These are phyloP conservation scores for Apiosordaria backusii DNA, from an alignment of 495 filamentous ascomycete species.

Conservation along the genomic window DNA sequence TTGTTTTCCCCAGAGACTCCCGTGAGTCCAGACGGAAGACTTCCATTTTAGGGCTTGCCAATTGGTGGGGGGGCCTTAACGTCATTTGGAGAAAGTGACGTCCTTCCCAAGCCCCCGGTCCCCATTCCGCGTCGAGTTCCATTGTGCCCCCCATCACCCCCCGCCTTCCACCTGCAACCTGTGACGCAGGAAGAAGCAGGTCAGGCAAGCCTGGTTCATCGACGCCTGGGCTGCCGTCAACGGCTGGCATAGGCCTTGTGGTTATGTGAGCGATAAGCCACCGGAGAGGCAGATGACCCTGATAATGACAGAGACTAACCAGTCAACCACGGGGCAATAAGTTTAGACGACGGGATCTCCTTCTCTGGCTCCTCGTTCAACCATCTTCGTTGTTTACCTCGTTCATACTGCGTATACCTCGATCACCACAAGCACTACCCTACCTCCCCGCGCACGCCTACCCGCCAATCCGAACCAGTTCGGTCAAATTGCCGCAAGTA, in stretches of 20 bases:
- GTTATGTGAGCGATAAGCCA: conserved; percentile 5
- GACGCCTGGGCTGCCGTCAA: conserved; percentile 4
- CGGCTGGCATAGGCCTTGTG: conserved; percentile 13
- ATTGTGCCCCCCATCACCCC: conserved; percentile 3
- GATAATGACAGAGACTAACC: neutral
- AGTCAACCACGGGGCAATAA: conserved; percentile 1
- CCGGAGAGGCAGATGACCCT: conserved; percentile 15
- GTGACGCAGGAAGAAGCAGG: conserved; percentile 6
- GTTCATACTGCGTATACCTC: no score
- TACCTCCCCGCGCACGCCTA: neutral
- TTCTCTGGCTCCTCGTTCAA: neutral
- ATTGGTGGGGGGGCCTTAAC: neutral
- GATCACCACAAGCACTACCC: neutral
- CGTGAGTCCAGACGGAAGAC: neutral
- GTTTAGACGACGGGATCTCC: neutral
- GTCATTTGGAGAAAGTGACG: conserved; percentile 3
- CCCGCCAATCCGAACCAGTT: neutral
- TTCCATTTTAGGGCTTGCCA: neutral
- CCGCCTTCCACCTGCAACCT: neutral
- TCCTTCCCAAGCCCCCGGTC: conserved; percentile 2
- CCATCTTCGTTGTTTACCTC: neutral
- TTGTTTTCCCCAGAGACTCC: neutral
- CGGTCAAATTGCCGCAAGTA: conserved; percentile 2
- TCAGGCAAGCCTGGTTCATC: neutral
- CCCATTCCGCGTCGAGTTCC: neutral